Percentiles rank a stretch among this genome's conserved stretches.
Evolutionary conservation across 768 basidiomycete genomes (phyloP).

Genomic region (Podaxis carcinomalis): DNA sequence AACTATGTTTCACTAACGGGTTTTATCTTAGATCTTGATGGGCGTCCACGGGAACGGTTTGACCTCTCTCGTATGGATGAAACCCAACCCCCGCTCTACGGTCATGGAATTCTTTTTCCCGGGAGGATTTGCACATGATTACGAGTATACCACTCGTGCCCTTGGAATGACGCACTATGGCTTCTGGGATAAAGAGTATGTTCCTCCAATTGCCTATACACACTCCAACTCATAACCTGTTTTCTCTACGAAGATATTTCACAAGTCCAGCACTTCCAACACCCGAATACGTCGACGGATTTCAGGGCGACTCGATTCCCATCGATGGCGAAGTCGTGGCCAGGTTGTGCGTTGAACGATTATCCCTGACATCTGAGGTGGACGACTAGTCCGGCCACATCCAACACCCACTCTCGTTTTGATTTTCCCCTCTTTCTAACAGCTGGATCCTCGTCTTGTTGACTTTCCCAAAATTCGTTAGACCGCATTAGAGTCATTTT

Average conservation of each 20-base stretch:
- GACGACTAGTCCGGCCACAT: conserved; percentile 41
- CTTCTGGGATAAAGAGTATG: conserved; percentile 75
- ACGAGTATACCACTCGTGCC: conserved; percentile 76
- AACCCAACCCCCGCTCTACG: conserved; percentile 72
- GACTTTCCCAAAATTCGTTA: background rate
- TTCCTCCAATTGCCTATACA: background rate
- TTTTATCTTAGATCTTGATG: conserved; percentile 77
- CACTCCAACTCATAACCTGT: background rate
- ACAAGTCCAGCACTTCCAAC: conserved; percentile 68
- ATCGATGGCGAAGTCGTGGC: conserved; percentile 72
- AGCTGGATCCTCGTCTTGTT: background rate
- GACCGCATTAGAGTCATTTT: background rate
- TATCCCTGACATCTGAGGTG: conserved; percentile 54
- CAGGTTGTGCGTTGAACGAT: conserved; percentile 49
- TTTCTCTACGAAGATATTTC: conserved; percentile 47
- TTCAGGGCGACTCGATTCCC: conserved; percentile 83
- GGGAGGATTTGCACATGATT: conserved; percentile 81
- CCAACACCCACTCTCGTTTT: background rate
- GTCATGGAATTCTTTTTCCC: conserved; percentile 93
- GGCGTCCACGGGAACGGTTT: conserved; percentile 93
- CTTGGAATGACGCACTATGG: conserved; percentile 83
- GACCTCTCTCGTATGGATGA: conserved; percentile 91
- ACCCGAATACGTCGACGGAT: conserved; percentile 79
- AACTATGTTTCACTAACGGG: background rate
- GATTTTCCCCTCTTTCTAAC: too few species aligned